Base-by-base conservation (phyloP, 768 basidiomycete species). In the Podaxis carcinomalis region DNA sequence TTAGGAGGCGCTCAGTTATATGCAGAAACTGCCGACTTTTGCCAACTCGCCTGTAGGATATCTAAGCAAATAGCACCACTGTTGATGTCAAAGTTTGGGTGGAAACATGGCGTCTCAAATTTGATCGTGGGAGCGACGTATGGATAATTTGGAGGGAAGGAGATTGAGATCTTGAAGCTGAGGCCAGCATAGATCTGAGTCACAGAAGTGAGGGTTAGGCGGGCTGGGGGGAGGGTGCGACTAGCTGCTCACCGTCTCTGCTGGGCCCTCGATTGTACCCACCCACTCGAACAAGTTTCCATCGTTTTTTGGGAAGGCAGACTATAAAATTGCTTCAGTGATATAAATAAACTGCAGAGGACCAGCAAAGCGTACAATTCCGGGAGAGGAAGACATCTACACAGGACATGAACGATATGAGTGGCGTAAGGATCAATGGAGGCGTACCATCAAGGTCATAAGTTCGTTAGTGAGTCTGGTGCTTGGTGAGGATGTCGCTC, bases 251-350 rank as follows among this genome's bases (percentile, higher is more conserved):
- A 90, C 90, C 14, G 92, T 94, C 65, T 83, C 90, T 40, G 83
- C 65, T 0, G 91, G 84, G 0, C 93, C 93, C 68, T 91, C 90
- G 68, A 95, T 90, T 46, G 92, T 92, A 5, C 93, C 93, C 4
- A 85, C 81, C 93, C 93, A 95, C 68, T 94, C 92, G 64, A 93
- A 93, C 13, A 95, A 77, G 72, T 92, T 93, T 10, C 87, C 83
- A 61, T 95, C 93, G 62, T 84, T 86, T 69, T 89, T 93, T 1
- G 93, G 93, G 72, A 94, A 95, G 5, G 93, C 93, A 51, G 93
- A 93, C 92, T 93, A 66, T 14, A 21, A 14, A 14, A 27, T n/a
- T 55, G 23, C 21, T 62, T 66, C 28, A 62, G 56, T 42, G 54
- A 56, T 44, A 60, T n/a, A 62, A 47, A 39, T 59, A 52, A 37